Percentiles rank a stretch among this genome's conserved stretches.
phyloP scores from a whole-genome alignment of 345 rosid genomes.

The Gossypium longicalyx region DNA sequence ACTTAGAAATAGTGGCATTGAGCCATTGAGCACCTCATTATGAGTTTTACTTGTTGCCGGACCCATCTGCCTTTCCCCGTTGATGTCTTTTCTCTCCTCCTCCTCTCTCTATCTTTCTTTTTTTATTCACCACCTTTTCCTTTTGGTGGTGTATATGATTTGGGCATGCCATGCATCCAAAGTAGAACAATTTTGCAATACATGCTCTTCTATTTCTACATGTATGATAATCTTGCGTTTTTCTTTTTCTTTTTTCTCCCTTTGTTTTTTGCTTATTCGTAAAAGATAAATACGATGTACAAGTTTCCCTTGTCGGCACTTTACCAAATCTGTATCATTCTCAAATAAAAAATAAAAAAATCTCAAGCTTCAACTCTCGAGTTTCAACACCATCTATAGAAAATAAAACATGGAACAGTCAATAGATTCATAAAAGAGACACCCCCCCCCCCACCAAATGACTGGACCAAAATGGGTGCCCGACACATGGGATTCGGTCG shows the following conservation, averaged over 20 bases:
- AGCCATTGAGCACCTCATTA: slow-evolving; percentile 13
- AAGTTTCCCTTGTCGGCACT: neutral
- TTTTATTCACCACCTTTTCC: neutral
- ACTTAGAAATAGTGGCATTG: slow-evolving; percentile 10
- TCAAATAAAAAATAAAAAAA: neutral
- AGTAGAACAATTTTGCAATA: neutral
- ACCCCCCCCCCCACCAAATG: neutral
- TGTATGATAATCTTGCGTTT: neutral
- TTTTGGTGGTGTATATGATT: slow-evolving; percentile 3
- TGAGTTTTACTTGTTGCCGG: neutral
- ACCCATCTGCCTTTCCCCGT: neutral
- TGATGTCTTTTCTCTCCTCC: neutral
- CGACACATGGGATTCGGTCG: neutral
- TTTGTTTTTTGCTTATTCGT: neutral
- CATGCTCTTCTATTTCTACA: neutral
- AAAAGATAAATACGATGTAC: neutral
- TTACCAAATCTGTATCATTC: neutral
- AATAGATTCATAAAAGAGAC: neutral
- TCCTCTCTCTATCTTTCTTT: neutral
- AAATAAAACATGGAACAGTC: neutral
- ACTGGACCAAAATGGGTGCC: neutral
- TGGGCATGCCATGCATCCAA: neutral
- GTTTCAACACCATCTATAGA: neutral
- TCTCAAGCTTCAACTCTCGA: neutral
- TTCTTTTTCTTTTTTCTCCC: neutral